phyloP scores from a whole-genome alignment of 1,284 basidiomycete species.

The Sparassis latifolia region DNA sequence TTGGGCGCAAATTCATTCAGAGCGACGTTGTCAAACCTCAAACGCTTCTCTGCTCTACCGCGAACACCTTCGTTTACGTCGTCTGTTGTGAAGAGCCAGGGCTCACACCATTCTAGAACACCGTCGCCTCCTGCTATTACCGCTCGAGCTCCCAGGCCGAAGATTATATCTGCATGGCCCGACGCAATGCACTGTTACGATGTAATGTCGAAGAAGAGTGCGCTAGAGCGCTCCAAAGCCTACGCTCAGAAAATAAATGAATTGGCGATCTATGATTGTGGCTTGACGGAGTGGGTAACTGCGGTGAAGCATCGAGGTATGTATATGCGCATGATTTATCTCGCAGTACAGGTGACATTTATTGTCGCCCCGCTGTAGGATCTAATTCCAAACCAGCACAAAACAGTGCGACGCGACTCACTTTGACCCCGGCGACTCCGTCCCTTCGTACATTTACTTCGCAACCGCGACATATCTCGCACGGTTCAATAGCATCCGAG shows the following conservation, averaged over 20 bases:
- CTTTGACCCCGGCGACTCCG: slow-evolving; percentile 12
- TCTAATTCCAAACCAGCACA: slow-evolving; percentile 10
- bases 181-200: slow-evolving; percentile 72
- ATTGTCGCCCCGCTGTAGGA: neutral
- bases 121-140: slow-evolving; percentile 33
- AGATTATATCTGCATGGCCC: slow-evolving; percentile 51
- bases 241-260: slow-evolving; percentile 87
- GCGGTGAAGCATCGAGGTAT: slow-evolving; percentile 52
- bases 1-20: slow-evolving; percentile 19
- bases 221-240: slow-evolving; percentile 67
- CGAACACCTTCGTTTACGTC: slow-evolving; percentile 44
- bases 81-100: slow-evolving; percentile 8
- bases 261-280: slow-evolving; percentile 70
- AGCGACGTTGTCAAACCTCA: slow-evolving; percentile 29
- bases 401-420: slow-evolving; percentile 7
- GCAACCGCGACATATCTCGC: slow-evolving; percentile 58
- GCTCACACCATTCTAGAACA: slow-evolving; percentile 28
- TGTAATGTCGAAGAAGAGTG: slow-evolving; percentile 50
- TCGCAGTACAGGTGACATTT: neutral
- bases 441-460: slow-evolving; percentile 23
- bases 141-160: slow-evolving; percentile 20
- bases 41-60: slow-evolving; percentile 55
- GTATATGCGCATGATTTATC: slow-evolving; percentile 12
- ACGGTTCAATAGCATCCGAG: slow-evolving; percentile 65
- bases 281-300: slow-evolving; percentile 71